Percentiles rank a stretch among this genome's conserved stretches.
These are phyloP conservation scores for Ambrosiella xylebori DNA, from an alignment of 2,329 filamentous ascomycete genomes.

Conservation along the genomic window DNA sequence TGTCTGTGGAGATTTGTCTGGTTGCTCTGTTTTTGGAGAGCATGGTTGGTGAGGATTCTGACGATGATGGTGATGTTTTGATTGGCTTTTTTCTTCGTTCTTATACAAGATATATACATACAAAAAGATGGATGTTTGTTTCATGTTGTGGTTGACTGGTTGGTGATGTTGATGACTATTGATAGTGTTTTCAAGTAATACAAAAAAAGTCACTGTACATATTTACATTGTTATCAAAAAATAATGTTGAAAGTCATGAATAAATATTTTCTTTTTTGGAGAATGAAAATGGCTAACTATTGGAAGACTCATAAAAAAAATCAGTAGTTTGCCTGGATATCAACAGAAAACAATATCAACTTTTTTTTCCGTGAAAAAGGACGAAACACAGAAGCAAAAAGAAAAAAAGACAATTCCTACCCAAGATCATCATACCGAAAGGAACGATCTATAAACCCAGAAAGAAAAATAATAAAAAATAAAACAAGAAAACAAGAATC, in stretches of 20 bases:
- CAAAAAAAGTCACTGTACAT: no score
- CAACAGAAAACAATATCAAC: constrained; percentile 3
- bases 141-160: no score
- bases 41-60: no score
- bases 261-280: background rate
- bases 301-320: constrained; percentile 5
- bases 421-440: background rate
- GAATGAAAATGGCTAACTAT: constrained; percentile 6
- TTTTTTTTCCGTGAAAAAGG: background rate
- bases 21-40: no score
- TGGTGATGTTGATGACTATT: no score
- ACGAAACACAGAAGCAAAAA: constrained; percentile 2
- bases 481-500: background rate
- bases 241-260: background rate
- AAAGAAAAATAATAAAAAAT: background rate
- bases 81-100: no score
- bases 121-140: no score
- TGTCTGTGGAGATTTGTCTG: no score
- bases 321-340: constrained; percentile 8
- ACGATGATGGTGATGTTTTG: no score
- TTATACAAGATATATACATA: no score
- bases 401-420: constrained; percentile 2
- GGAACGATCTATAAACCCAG: background rate
- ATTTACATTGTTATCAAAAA: background rate
- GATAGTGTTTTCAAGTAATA: no score